Conservation (phyloP, 2,329 filamentous ascomycete genomes). For the Apiospora aurea region DNA sequence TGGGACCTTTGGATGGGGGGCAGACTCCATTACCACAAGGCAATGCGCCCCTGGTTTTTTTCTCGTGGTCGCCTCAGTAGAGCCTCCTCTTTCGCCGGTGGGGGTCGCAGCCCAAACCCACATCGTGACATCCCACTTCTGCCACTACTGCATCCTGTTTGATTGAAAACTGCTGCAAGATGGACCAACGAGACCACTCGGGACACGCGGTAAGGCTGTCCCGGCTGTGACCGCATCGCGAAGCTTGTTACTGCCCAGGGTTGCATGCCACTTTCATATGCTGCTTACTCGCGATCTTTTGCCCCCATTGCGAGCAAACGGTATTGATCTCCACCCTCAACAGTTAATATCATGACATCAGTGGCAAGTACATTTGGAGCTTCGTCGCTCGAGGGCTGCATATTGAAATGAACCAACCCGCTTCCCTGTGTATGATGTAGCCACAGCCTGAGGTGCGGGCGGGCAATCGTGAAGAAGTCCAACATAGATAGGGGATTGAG, state of each 20-base stretch:
- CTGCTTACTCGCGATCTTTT: background rate
- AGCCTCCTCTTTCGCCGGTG: background rate
- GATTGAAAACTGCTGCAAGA: background rate
- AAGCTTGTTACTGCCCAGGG: background rate
- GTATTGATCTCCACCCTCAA: background rate
- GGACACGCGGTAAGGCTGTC: background rate
- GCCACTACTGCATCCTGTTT: slow-evolving; percentile 3
- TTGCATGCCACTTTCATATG: background rate
- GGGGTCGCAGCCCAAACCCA: background rate
- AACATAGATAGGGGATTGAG: too few species aligned
- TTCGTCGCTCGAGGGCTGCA: background rate
- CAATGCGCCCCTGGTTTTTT: background rate
- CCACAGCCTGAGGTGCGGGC: too few species aligned
- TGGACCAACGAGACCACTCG: background rate
- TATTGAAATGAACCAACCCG: background rate
- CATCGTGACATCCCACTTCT: background rate
- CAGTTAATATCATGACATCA: background rate
- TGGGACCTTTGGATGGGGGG: background rate
- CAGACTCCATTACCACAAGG: background rate
- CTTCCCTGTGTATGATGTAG: too few species aligned
- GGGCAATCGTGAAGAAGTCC: too few species aligned
- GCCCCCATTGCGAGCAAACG: background rate
- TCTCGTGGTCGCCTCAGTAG: background rate
- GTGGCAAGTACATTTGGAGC: background rate
- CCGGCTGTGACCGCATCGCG: slow-evolving; percentile 6